These are phyloP conservation scores for Annulohypoxylon bovei DNA, from an alignment of 495 filamentous ascomycete species.

Conservation along the genomic window DNA sequence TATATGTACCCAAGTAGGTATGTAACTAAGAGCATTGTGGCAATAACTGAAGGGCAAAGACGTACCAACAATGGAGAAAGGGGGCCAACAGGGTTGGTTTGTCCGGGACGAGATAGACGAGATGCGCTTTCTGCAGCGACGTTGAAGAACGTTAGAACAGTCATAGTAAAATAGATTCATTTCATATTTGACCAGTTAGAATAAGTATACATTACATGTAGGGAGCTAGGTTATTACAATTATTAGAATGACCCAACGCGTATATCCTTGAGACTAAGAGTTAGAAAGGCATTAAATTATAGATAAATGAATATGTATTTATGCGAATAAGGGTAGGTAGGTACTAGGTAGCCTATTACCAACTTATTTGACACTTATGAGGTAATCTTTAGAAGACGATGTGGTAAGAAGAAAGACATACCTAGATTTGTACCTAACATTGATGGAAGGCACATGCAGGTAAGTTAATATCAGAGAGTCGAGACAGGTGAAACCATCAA, in stretches of 20 bases:
- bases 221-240: neutral
- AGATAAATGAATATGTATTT: neutral
- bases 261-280: neutral
- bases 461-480: neutral
- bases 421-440: neutral
- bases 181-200: neutral
- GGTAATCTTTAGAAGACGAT: conserved; percentile 4
- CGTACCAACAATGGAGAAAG: conserved; percentile 25
- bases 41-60: conserved; percentile 10
- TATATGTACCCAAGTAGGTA: neutral
- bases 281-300: neutral
- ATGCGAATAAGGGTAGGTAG: neutral
- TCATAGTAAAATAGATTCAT: neutral
- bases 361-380: conserved; percentile 9
- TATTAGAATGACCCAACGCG: neutral
- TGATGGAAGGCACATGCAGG: neutral
- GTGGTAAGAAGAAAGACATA: conserved; percentile 1
- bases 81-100: conserved; percentile 32
- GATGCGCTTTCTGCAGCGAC: neutral
- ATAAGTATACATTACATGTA: too few species aligned
- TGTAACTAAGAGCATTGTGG: conserved; percentile 12
- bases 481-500: neutral
- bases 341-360: conserved; percentile 19
- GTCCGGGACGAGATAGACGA: neutral
- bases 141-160: neutral